Percentiles rank a stretch among this genome's conserved stretches.
These are phyloP conservation scores for Nyctanthes arbortristis DNA, from an alignment of 257 asterid genomes.

Conservation along the genomic window DNA sequence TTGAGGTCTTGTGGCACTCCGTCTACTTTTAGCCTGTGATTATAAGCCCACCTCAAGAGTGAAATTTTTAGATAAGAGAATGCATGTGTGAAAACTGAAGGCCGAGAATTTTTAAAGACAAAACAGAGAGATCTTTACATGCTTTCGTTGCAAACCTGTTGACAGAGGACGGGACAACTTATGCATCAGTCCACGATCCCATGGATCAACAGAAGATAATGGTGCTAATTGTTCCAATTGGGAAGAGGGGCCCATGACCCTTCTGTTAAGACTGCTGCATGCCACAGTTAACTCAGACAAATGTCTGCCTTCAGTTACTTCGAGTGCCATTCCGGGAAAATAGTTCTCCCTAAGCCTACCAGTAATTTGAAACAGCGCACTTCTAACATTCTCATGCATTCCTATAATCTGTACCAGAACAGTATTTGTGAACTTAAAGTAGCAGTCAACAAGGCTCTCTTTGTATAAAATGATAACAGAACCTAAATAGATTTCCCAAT, in stretches of 20 bases:
- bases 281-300: not conserved
- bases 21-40: constrained; percentile 22
- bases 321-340: constrained; percentile 34
- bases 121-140: constrained; percentile 22
- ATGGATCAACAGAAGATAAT: constrained; percentile 18
- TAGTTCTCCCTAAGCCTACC: constrained; percentile 49
- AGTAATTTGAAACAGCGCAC: constrained; percentile 56
- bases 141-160: constrained; percentile 16
- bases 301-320: constrained; percentile 23
- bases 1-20: constrained; percentile 5
- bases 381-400: constrained; percentile 49
- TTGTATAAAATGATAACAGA: not conserved
- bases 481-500: constrained; percentile 5
- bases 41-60: not conserved
- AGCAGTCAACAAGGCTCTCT: not conserved
- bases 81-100: not conserved
- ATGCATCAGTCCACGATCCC: constrained; percentile 22
- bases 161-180: constrained; percentile 21
- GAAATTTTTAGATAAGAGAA: not conserved
- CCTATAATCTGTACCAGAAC: constrained; percentile 47
- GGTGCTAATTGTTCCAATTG: constrained; percentile 12
- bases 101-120: not conserved
- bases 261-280: constrained; percentile 9
- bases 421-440: constrained; percentile 13
- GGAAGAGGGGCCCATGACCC: constrained; percentile 14